phyloP scores from a whole-genome alignment of 495 filamentous ascomycete genomes.

The Thermochaetoides thermophila region DNA sequence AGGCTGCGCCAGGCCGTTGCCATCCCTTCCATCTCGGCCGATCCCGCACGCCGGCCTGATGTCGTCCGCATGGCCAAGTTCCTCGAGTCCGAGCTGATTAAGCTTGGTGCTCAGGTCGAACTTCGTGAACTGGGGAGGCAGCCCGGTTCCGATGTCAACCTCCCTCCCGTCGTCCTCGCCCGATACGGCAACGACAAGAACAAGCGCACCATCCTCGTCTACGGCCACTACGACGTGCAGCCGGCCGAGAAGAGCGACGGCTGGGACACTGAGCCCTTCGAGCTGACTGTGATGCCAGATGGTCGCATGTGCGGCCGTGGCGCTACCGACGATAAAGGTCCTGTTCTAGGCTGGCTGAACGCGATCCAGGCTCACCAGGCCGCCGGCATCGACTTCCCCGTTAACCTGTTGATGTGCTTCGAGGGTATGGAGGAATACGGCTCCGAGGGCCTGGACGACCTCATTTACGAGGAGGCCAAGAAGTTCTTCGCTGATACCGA shows the following conservation, averaged over 20 bases:
- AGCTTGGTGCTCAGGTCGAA: constrained; percentile 75
- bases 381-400: constrained; percentile 84
- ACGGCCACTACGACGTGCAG: constrained; percentile 98
- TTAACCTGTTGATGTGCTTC: constrained; percentile 99
- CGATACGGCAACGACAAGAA: constrained; percentile 81
- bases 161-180: constrained; percentile 83
- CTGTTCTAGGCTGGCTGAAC: constrained; percentile 94
- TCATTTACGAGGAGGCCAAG: constrained; percentile 78
- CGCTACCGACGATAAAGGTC: constrained; percentile 95
- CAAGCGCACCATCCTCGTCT: constrained; percentile 90
- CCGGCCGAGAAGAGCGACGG: constrained; percentile 86
- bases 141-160: constrained; percentile 73
- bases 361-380: constrained; percentile 94
- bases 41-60: constrained; percentile 72
- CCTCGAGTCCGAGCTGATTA: constrained; percentile 64
- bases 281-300: constrained; percentile 72
- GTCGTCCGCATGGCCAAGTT: constrained; percentile 95
- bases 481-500: constrained; percentile 89
- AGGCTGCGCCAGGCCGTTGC: constrained; percentile 85
- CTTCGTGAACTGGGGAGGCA: constrained; percentile 76
- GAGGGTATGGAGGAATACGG: constrained; percentile 99
- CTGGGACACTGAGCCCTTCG: constrained; percentile 93
- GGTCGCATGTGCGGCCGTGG: constrained; percentile 93
- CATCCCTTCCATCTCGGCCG: constrained; percentile 88
- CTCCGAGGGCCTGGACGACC: constrained; percentile 88